phyloP scores from a whole-genome alignment of 169 alveolate genomes.

The Eimeria acervulina region DNA sequence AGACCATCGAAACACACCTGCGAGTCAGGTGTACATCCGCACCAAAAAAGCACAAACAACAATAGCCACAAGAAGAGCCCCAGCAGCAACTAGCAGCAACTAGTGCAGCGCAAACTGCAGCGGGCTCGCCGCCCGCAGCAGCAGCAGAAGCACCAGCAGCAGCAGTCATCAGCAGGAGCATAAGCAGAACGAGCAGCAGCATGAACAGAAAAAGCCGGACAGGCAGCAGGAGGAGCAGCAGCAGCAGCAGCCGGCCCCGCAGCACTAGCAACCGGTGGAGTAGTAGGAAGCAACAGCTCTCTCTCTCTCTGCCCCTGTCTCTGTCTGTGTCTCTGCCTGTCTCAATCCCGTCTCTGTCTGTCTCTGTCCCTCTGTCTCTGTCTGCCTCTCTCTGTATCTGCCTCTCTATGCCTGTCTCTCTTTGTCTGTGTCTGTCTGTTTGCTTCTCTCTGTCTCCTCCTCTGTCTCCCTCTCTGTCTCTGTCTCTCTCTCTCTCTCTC shows the following conservation, averaged over 20 bases:
- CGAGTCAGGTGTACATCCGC: background rate
- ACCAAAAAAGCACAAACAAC: too few relatives aligned
- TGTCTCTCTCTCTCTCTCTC: too few relatives aligned
- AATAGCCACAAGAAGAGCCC: too few relatives aligned
- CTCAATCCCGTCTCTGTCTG: too few relatives aligned
- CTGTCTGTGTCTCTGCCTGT: too few relatives aligned
- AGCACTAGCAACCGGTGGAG: background rate
- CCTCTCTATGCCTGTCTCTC: too few relatives aligned
- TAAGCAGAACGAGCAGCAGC: background rate
- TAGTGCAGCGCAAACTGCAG: background rate
- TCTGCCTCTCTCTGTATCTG: too few relatives aligned
- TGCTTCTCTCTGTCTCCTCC: too few relatives aligned
- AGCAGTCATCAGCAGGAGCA: background rate
- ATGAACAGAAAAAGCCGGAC: background rate
- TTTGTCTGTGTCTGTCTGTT: too few relatives aligned
- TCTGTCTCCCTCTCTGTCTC: too few relatives aligned
- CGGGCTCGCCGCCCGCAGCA: background rate
- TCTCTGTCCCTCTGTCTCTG: too few relatives aligned
- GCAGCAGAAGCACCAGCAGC: background rate
- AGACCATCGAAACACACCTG: slow-evolving; percentile 63
- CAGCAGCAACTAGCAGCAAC: background rate
- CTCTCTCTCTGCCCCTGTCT: too few relatives aligned
- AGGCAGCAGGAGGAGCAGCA: background rate
- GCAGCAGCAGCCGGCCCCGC: background rate
- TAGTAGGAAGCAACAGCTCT: background rate